Evolutionary conservation across 495 filamentous ascomycete species (phyloP), one percentile per base, ranked within the genome.

Genomic region (Aspergillus indologenus): DNA sequence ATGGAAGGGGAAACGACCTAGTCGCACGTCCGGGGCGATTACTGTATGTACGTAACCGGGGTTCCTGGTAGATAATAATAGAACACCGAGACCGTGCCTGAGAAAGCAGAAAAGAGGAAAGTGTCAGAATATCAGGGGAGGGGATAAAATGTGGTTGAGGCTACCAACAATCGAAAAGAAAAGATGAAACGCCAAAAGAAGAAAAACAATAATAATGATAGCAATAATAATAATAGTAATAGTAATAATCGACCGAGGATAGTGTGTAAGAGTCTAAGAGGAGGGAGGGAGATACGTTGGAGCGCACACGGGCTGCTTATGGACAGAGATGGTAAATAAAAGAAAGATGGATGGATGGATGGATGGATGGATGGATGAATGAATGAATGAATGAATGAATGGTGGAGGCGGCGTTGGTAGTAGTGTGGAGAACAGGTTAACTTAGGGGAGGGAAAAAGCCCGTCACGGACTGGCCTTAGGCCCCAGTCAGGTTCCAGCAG

Each of bases 251-350:
- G n/a, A n/a, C n/a, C n/a, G n/a, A n/a, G n/a, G n/a, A n/a, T n/a
- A n/a, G n/a, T n/a, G n/a, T n/a, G n/a, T n/a, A 20, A 24, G 21
- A 20, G 19, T 23, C 5, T 6, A 26, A 26, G 23, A 26, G 47
- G 24, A 18, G 48, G 24, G 17, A 18, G 21, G 15, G 47, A 50
- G 26, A 29, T 29, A 29, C 9, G 4, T 29, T 4, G 15, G 24
- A 31, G 34, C 34, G 12, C 34, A 40, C 34, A 9, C 26, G n/a
- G 34, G 34, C 34, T 51, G 45, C 21, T 45, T 24, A 55, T 44
- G 45, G 53, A 24, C 23, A 46, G 34, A 20, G 14, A 55, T 42
- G 42, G 52, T 44, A 55, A 45, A 55, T 45, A 45, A 55, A 55
- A 55, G 53, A 22, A 55, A 55, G 40, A 18, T 51, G 48, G 48